phyloP scores from a whole-genome alignment of 352 stramenopile genomes.

The Bremia lactucae region DNA sequence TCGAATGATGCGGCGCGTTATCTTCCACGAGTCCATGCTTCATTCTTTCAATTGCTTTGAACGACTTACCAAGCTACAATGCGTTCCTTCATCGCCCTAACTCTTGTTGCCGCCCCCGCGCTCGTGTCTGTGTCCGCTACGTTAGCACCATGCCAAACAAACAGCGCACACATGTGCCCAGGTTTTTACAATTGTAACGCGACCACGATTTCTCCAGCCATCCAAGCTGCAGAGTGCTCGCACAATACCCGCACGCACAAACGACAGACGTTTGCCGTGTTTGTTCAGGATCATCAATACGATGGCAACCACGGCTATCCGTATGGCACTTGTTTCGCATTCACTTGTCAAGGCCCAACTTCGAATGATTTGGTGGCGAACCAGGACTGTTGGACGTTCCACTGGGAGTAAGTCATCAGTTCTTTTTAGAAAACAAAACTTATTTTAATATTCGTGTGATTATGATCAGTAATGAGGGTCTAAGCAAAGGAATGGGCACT shows the following conservation, averaged over 20 bases:
- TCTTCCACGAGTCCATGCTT: too few relatives aligned
- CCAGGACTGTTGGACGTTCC: conserved; percentile 27
- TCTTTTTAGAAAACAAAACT: background rate
- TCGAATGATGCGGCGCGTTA: too few relatives aligned
- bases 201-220: conserved; percentile 10
- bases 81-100: conserved; percentile 10
- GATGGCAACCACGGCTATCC: conserved; percentile 20
- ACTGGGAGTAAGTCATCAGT: conserved; percentile 19
- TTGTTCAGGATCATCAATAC: conserved; percentile 24
- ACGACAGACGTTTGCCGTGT: conserved; percentile 23
- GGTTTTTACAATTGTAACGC: conserved; percentile 11
- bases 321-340: conserved; percentile 24
- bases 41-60: too few relatives aligned
- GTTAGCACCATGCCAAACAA: conserved; percentile 11
- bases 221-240: conserved; percentile 27
- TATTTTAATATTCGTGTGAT: conserved; percentile 4
- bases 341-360: conserved; percentile 10
- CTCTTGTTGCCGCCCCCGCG: conserved; percentile 8
- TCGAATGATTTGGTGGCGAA: conserved; percentile 8
- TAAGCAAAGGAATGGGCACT: conserved; percentile 7
- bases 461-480: conserved; percentile 15
- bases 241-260: conserved; percentile 25
- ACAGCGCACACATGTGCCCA: conserved; percentile 14
- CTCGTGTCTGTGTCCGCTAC: conserved; percentile 13
- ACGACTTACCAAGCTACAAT: too few relatives aligned